Percentiles rank a stretch among this genome's conserved stretches.
phyloP scores from a whole-genome alignment of 2,329 filamentous ascomycete species.

The Coleophoma cylindrospora region DNA sequence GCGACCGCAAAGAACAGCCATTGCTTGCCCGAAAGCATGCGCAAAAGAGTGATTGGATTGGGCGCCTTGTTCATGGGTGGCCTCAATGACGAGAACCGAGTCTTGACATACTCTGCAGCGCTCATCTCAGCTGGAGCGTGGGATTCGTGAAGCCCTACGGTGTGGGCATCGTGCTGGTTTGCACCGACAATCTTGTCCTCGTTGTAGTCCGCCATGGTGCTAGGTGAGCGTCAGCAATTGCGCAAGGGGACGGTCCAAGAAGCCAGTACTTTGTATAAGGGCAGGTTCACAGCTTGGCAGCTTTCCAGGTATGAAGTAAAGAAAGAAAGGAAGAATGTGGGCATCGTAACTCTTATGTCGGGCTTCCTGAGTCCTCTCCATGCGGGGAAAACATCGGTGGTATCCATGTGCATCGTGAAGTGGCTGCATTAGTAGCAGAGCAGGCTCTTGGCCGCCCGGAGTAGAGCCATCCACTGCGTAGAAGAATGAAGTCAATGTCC shows the following conservation, averaged over 20 bases:
- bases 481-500: too few species aligned
- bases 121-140: slow-evolving; percentile 15
- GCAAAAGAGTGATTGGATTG: slow-evolving; percentile 67
- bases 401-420: too few species aligned
- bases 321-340: background rate
- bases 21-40: slow-evolving; percentile 56
- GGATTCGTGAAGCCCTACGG: slow-evolving; percentile 11
- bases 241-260: background rate
- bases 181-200: background rate
- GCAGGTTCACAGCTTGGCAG: too few species aligned
- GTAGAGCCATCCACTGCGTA: too few species aligned
- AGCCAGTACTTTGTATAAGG: background rate
- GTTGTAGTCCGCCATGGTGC: background rate
- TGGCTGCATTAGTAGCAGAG: too few species aligned
- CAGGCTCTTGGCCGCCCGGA: too few species aligned
- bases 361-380: background rate
- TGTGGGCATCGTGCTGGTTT: background rate
- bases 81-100: slow-evolving; percentile 50
- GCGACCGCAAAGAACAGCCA: slow-evolving; percentile 76
- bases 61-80: slow-evolving; percentile 56
- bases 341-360: background rate
- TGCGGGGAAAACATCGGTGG: background rate
- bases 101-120: slow-evolving; percentile 35
- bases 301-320: background rate
- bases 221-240: background rate